Base-by-base conservation (phyloP, 345 rosid genomes). In the Eucalyptus viminalis region DNA sequence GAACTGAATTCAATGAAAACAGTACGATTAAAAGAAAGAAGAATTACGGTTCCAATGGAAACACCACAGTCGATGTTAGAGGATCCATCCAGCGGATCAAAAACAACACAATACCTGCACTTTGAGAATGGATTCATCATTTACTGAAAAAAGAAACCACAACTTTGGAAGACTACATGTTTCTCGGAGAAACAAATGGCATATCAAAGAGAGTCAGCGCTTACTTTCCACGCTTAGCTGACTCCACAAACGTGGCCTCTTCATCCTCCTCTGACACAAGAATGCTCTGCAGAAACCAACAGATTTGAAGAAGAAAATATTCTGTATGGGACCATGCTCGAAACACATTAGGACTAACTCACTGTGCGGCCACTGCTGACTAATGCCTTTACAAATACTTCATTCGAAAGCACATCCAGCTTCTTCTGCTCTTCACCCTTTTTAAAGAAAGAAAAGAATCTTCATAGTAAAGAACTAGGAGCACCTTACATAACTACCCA, bases 371-470 rank as follows among this genome's bases (percentile, higher is more conserved):
- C 98, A 90, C 99, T 97, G 98, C 99, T 97, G 34, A 95, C 93
- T 89, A 98, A 94, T 89, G 99, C 99, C 91, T 98, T 98, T 90
- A 97, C 80, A 91, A 97, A 98, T 56, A 98, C 99, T 67, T 98
- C 98, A 87, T 98, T 98, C 8, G 99, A 98, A 65, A 98, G 99
- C 87, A 98, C 99, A 93, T 98, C 99, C 88, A 98, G 92, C 80
- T 98, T 97, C 97, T 98, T 98, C 92, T 98, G 99, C 93, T 98
- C 99, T 90, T 98, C 99, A 86, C 99, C 99, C 99, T 96, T 89
- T 62, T 67, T 11, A 44, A 44, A 72, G 86, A 85, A 49, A 76
- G 44, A 40, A 86, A n/a, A 50, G 49, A 81, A 44, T 27, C 45
- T 81, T 37, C 44, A 89, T 80, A 29, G n/a, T 15, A 56, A 86